These are phyloP conservation scores for Lathyrus sativus DNA, from an alignment of 306 rosid genomes.

Conservation along the genomic window DNA sequence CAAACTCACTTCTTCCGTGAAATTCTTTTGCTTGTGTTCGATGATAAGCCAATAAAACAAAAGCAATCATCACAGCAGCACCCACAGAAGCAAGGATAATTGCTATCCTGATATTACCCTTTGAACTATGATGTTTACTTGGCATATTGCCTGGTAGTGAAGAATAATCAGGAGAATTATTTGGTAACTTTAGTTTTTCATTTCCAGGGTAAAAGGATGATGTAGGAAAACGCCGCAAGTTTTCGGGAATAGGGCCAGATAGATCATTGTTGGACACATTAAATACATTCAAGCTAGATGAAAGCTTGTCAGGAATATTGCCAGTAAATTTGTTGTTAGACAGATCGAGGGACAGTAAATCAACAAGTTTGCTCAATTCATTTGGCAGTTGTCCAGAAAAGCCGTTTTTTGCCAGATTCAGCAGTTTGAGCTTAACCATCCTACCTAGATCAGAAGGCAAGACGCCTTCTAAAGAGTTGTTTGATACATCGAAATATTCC, in stretches of 20 bases:
- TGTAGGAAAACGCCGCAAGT: slow-evolving; percentile 62
- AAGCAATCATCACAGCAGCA: slow-evolving; percentile 85
- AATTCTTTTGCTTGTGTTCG: slow-evolving; percentile 77
- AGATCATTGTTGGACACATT: slow-evolving; percentile 86
- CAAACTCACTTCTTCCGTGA: slow-evolving; percentile 68
- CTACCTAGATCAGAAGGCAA: slow-evolving; percentile 75
- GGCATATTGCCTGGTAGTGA: slow-evolving; percentile 53
- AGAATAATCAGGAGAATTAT: slow-evolving; percentile 28
- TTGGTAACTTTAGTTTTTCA: slow-evolving; percentile 48
- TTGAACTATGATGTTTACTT: slow-evolving; percentile 51
- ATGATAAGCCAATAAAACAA: slow-evolving; percentile 87
- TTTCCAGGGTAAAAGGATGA: slow-evolving; percentile 85
- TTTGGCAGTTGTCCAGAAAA: slow-evolving; percentile 78
- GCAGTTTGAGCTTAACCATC: slow-evolving; percentile 73
- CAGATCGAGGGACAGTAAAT: slow-evolving; percentile 79
- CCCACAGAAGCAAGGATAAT: slow-evolving; percentile 91
- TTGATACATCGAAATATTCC: slow-evolving; percentile 78
- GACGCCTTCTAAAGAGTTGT: slow-evolving; percentile 66
- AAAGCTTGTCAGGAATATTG: slow-evolving; percentile 73
- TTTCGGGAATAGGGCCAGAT: slow-evolving; percentile 70
- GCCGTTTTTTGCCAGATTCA: slow-evolving; percentile 75
- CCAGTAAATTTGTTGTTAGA: slow-evolving; percentile 82
- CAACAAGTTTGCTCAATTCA: slow-evolving; percentile 69
- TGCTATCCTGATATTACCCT: slow-evolving; percentile 76
- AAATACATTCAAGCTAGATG: slow-evolving; percentile 66